A percentile compares a stretch with the other conserved stretches of the same genome.
These are phyloP conservation scores for Pseudotsuga menziesii DNA, from an alignment of 75 land plant genomes.

Conservation along the genomic window DNA sequence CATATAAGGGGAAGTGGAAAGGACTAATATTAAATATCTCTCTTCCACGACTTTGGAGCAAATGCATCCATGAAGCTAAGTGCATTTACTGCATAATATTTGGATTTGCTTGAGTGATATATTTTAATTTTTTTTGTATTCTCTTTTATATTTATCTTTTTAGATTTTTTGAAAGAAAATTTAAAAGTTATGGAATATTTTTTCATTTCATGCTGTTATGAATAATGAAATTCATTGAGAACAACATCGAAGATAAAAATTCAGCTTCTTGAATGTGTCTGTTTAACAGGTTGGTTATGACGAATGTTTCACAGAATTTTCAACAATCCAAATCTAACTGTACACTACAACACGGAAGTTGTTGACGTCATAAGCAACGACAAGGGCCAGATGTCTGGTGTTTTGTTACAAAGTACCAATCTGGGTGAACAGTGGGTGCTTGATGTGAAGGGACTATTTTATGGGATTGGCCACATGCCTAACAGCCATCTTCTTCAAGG, in stretches of 20 bases:
- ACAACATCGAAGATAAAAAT: constrained; percentile 16
- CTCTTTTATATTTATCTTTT: not conserved
- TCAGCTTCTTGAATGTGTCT: constrained; percentile 60
- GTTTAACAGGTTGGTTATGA: constrained; percentile 80
- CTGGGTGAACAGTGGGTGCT: constrained; percentile 59
- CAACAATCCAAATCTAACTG: constrained; percentile 89
- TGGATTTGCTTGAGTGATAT: not conserved
- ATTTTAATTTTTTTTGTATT: not conserved
- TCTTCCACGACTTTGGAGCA: not conserved
- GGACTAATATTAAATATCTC: not conserved
- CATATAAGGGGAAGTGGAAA: not conserved
- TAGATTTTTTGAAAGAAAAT: not conserved
- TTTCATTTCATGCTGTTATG: not conserved
- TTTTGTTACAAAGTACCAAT: constrained; percentile 40
- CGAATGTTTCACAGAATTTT: constrained; percentile 75
- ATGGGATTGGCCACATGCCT: constrained; percentile 94
- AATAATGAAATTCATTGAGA: not conserved
- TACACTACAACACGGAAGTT: constrained; percentile 86
- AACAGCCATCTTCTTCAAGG: constrained; percentile 90
- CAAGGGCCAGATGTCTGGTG: constrained; percentile 90
- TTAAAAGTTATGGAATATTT: not conserved
- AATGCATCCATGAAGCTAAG: not conserved
- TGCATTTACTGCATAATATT: not conserved
- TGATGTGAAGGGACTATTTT: constrained; percentile 80
- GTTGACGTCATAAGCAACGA: constrained; percentile 75